Percentiles rank a stretch among this genome's conserved stretches.
phyloP scores from a whole-genome alignment of 2,329 filamentous ascomycete species.

The Penicillium polonicum region DNA sequence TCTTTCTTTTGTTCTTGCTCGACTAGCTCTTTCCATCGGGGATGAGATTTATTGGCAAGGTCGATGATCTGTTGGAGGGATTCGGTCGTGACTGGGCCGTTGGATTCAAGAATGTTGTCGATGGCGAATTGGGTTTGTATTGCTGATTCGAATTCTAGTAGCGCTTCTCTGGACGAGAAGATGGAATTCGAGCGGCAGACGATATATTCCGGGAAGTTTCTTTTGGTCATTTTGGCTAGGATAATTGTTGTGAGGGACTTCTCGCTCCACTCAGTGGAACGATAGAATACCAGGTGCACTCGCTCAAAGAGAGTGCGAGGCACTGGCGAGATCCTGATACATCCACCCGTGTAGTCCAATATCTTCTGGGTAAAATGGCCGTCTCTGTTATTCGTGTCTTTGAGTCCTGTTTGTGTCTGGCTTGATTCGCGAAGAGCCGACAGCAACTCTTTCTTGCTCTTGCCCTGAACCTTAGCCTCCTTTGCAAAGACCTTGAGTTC shows the following conservation, averaged over 20 bases:
- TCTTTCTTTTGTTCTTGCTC: conserved; percentile 76
- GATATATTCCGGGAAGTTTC: conserved; percentile 86
- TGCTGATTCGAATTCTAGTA: conserved; percentile 87
- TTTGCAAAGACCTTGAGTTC: conserved; percentile 83
- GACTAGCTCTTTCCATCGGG: conserved; percentile 74
- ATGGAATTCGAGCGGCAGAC: conserved; percentile 89
- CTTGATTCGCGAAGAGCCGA: conserved; percentile 72
- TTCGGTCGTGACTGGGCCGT: conserved; percentile 65
- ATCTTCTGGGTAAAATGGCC: conserved; percentile 76
- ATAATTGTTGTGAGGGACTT: conserved; percentile 96
- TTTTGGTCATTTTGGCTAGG: conserved; percentile 79
- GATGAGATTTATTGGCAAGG: conserved; percentile 71
- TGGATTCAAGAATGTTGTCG: conserved; percentile 78
- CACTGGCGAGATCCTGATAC: conserved; percentile 72
- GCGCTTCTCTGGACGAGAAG: conserved; percentile 69
- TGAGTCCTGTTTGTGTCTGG: conserved; percentile 71
- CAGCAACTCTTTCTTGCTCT: conserved; percentile 79
- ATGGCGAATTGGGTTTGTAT: conserved; percentile 78
- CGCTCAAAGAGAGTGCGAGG: conserved; percentile 83
- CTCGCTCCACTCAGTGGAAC: conserved; percentile 95
- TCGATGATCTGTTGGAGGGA: conserved; percentile 67
- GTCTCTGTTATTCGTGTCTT: conserved; percentile 68
- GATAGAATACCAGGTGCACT: conserved; percentile 93
- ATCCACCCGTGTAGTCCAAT: conserved; percentile 72
- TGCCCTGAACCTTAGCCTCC: conserved; percentile 81